Base-by-base conservation (phyloP, 2,329 filamentous ascomycete species). In the Xylaria multiplex region DNA sequence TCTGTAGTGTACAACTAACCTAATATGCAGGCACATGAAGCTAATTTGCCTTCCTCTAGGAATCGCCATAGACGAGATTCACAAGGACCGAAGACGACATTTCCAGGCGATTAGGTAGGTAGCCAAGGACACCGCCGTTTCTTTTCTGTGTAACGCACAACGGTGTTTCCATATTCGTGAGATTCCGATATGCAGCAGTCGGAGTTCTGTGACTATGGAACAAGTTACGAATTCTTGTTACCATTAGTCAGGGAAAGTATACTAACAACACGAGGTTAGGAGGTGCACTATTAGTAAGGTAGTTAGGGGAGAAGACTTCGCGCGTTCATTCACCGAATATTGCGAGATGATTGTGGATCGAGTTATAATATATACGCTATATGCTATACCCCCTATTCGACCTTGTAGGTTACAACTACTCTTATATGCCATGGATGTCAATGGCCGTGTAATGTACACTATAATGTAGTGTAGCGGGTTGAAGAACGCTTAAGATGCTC, bases 91-190 rank as follows among this genome's bases (percentile, higher is more conserved):
- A 40, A 59, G 49, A n/a, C 45, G 27, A 49, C n/a, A 27, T 46
- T 13, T 7, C 9, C 19, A 14, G n/a, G 54, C 35, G 40, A 32
- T 30, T 22, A 37, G 2, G 3, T 27, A 19, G 19, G 19, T 19
- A 19, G 49, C 55, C 46, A 55, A 43, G 32, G 27, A 42, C 37
- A n/a, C 45, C 19, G 46, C 45, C n/a, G 58, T 53, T 65, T 62
- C 63, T 65, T 57, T 56, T 62, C 32, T 32, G 22, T 19, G 19
- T n/a, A 63, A 48, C 22, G 22, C 3, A 11, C n/a, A 55, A 55
- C 30, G 24, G 52, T 24, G 42, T 30, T 43, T 1, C 24, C 43
- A 19, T 6, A 16, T 9, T 40, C 11, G 13, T 16, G 9, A 14
- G 6, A n/a, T 24, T 8, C 4, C 24, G 2, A 19, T 54, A 46